phyloP scores from a whole-genome alignment of 2,329 filamentous ascomycete genomes.

The Boeremia lycopersici region DNA sequence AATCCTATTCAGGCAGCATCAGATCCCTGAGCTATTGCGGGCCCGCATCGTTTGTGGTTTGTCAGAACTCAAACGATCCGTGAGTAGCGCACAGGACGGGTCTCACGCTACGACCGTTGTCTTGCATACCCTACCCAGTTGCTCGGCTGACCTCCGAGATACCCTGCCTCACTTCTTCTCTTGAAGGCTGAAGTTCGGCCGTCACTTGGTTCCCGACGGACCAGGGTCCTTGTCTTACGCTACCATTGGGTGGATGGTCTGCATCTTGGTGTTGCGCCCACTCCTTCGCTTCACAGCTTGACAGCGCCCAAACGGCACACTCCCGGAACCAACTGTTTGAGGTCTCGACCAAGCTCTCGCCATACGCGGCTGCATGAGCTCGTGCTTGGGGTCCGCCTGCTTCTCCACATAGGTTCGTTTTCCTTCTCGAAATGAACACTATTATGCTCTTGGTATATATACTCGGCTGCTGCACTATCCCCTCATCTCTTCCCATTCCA shows the following conservation, averaged over 20 bases:
- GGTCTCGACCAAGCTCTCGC: slow-evolving; percentile 44
- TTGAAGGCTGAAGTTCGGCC: slow-evolving; percentile 31
- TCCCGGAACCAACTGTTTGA: slow-evolving; percentile 49
- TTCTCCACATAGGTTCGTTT: slow-evolving; percentile 45
- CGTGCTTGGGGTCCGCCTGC: slow-evolving; percentile 41
- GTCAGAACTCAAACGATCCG: slow-evolving; percentile 32
- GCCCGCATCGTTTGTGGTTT: slow-evolving; percentile 12
- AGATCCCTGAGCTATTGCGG: slow-evolving; percentile 25
- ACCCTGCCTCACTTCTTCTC: slow-evolving; percentile 24
- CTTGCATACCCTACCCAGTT: slow-evolving; percentile 35
- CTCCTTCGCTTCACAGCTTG: slow-evolving; percentile 46
- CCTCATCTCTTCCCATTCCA: slow-evolving; percentile 20
- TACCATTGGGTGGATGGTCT: slow-evolving; percentile 37
- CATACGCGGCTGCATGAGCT: slow-evolving; percentile 44
- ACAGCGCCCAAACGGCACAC: slow-evolving; percentile 48
- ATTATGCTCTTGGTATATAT: slow-evolving; percentile 40
- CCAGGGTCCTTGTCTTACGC: slow-evolving; percentile 36
- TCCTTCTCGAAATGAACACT: slow-evolving; percentile 36
- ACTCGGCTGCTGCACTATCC: slow-evolving; percentile 29
- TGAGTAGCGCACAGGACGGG: slow-evolving; percentile 28
- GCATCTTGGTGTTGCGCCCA: slow-evolving; percentile 43
- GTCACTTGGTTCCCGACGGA: slow-evolving; percentile 35
- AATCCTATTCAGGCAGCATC: slow-evolving; percentile 23
- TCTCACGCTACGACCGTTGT: slow-evolving; percentile 34
- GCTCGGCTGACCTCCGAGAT: slow-evolving; percentile 39